Evolutionary conservation across 1,284 basidiomycete species (phyloP), one percentile per base, ranked within the genome.

Genomic region (Cerrena zonata): DNA sequence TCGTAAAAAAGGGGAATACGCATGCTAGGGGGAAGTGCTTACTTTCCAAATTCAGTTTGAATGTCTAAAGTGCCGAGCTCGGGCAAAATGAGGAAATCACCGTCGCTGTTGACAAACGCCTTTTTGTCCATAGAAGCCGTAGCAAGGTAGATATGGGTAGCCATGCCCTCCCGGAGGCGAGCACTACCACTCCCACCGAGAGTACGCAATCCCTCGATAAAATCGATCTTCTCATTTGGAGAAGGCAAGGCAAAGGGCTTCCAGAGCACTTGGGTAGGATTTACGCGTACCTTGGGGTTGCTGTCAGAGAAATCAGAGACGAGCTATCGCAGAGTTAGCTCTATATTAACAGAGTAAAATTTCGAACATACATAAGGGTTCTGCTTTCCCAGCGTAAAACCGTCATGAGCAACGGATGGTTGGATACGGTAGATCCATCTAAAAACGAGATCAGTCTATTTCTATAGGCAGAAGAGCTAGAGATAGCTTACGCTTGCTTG

Each of bases 21-120:
- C 19, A 3, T 7, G 44, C n/a, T 12, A 18, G 11, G 18, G 34
- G 4, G 19, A 18, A 37, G 11, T 15, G 5, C 47, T 5, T 23
- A 48, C 47, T 24, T 48, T 38, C 47, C 47, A 5, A 48, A n/a
- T 38, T 48, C 47, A 22, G 47, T 48, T 21, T 48, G 36, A 23
- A 48, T 48, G 24, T 48, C 47, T 13, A 48, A 26, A 39, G 37
- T n/a, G 18, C 47, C 47, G n/a, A 15, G 19, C 11, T 48, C 12
- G 2, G 47, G 47, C 2, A 48, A 15, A 22, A 48, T 23, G 7
- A 48, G 24, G 4, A 48, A 10, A 24, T 48, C 47, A 25, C 47
- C 47, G 37, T 48, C 47, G 25, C 22, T 41, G 23, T 48, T 40
- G 5, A 41, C 36, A 23, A 48, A 39, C 2, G 47, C 47, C 21